These are phyloP conservation scores for Plantago elongata DNA, from an alignment of 257 asterid species.

Conservation along the genomic window DNA sequence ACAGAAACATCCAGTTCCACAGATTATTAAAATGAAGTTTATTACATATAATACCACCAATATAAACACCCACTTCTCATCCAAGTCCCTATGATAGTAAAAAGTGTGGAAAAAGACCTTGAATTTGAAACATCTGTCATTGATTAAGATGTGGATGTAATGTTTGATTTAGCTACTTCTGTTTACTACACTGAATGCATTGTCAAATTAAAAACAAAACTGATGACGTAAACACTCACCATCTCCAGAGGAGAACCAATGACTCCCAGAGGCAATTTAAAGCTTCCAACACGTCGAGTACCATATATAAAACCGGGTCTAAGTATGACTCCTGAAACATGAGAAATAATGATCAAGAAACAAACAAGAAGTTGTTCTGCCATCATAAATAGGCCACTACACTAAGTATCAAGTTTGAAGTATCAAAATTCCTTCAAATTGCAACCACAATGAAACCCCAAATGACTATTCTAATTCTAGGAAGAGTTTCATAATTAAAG, in stretches of 20 bases:
- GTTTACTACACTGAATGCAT: no score
- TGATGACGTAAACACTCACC: constrained; percentile 33
- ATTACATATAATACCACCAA: no score
- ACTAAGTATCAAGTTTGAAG: not conserved
- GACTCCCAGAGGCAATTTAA: constrained; percentile 82
- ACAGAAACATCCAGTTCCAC: no score
- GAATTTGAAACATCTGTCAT: no score
- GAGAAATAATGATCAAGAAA: constrained; percentile 7
- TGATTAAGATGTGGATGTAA: no score
- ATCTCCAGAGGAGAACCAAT: constrained; percentile 87
- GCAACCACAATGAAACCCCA: not conserved
- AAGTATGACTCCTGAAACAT: constrained; percentile 68
- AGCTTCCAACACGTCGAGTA: constrained; percentile 81
- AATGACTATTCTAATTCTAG: not conserved
- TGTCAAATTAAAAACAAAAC: not conserved
- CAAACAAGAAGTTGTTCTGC: not conserved
- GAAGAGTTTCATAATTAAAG: not conserved
- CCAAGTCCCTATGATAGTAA: no score
- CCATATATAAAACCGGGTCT: constrained; percentile 97
- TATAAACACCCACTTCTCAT: no score
- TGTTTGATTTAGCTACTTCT: no score
- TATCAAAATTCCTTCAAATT: constrained; percentile 2
- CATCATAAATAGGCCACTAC: not conserved
- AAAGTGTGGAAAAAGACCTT: no score
- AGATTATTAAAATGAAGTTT: no score